Base-by-base conservation (phyloP, 164 flowering plant genomes). In the Annona cherimola region DNA sequence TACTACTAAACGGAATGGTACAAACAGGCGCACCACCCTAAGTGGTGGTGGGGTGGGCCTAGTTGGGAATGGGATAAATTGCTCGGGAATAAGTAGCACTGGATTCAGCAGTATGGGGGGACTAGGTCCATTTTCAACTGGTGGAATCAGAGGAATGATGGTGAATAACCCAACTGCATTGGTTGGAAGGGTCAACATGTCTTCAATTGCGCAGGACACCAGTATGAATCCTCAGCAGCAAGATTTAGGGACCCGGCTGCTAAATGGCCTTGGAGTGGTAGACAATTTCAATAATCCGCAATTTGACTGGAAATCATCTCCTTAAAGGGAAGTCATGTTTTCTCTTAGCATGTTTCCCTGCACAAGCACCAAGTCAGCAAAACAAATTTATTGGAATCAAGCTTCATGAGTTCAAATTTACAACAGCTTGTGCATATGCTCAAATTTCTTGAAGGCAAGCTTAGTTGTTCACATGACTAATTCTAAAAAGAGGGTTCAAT, bases 241-340 rank as follows among this genome's bases (percentile, higher is more conserved):
- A 64, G 94, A 93, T 77, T 67, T 89, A 82, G 86, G 89, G 69
- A 90, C 80, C 82, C 88, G 91, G 67, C 75, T 90, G 64, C 83
- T 91, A 54, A 81, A 84, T 73, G 94, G 97, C 18, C 81, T 93
- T 67, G 97, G 94, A 73, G 82, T 91, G 0, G 90, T 82, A 41
- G 91, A 93, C 71, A 86, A 92, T 67, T 93, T 86, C 71, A 87
- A 80, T 81, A 86, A 87, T 83, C 92, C 87, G 69, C 99, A 84
- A 46, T 95, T 87, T 67, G 97, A 93, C 74, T 95, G 97, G 96
- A 91, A 89, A 75, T 55, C 89, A 54, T 88, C 94, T 57, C 90
- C 96, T 0, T 90, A 77, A 72, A 45, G 35, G 57, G 9, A 8
- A 62, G 5, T 19, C 26, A 45, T n/a, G 59, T 67, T 45, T 16